Base-by-base conservation (phyloP, 345 rosid genomes). In the Aquilaria yunnanensis region DNA sequence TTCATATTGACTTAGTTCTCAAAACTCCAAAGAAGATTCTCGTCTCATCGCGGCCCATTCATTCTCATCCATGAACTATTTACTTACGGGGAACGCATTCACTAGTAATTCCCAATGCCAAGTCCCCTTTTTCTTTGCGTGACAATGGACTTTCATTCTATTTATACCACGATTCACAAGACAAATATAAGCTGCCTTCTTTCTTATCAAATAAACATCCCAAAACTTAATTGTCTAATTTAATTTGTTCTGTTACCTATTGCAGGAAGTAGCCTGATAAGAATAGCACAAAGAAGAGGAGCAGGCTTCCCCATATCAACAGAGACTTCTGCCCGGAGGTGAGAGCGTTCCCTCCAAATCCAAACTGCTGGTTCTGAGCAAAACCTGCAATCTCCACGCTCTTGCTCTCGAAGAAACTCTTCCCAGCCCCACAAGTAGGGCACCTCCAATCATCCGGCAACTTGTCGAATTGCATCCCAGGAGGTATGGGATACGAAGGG, bases 351-450 rank as follows among this genome's bases (percentile, higher is more conserved):
- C 88, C 97, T 61, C 97, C 99, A 14, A 88, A 53, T 0, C 99
- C 99, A 69, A 61, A 88, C 59, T 88, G 97, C 68, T 88, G 99
- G 64, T 94, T 94, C 90, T 90, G 83, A 7, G 97, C 99, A 72
- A 94, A 94, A 31, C 96, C 99, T 10, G 99, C 97, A 68, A 94
- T 90, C 78, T 94, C 99, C 56, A 94, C 95, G 70, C 95, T 85
- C 80, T 88, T 88, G 58, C 97, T 90, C 78, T 76, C 82, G 47
- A 94, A 90, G 75, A 88, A 90, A 61, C 77, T 83, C 83, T 86
- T 65, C 5, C 95, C 84, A 23, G 96, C 99, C 10, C 99, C 99
- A 65, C 99, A 88, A 33, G 97, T 94, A 1, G 97, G 86, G 47
- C 97, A 94, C 74, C 97, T 78, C 96, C 99, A 90, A 56, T 88